Evolutionary conservation across 495 filamentous ascomycete species (phyloP).

Genomic region (Daldinia loculata): DNA sequence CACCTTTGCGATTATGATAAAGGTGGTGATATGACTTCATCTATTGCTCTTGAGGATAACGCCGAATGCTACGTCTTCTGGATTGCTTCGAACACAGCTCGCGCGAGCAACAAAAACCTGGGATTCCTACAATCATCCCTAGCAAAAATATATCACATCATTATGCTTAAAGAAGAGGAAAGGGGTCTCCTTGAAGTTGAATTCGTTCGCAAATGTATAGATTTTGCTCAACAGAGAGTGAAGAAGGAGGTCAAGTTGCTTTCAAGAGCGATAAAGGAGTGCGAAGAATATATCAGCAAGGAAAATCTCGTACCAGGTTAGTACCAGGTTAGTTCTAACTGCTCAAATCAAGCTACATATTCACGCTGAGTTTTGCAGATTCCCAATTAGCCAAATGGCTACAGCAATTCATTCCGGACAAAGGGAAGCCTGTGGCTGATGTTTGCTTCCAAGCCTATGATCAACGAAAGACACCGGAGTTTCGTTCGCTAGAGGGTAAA

Average conservation of each 20-base stretch:
- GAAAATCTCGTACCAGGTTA: not conserved
- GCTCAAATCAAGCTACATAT: not conserved
- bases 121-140: slow-evolving; percentile 33
- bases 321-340: not conserved
- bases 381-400: slow-evolving; percentile 22
- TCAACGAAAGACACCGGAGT: slow-evolving; percentile 13
- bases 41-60: slow-evolving; percentile 47
- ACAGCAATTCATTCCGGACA: not conserved
- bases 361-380: slow-evolving; percentile 7
- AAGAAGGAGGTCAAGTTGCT: slow-evolving; percentile 29
- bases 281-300: not conserved
- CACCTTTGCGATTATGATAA: slow-evolving; percentile 51
- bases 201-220: slow-evolving; percentile 10
- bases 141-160: not conserved
- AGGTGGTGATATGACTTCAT: slow-evolving; percentile 45
- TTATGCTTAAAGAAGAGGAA: not conserved
- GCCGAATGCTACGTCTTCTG: slow-evolving; percentile 41
- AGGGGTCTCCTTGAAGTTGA: not conserved
- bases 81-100: slow-evolving; percentile 44
- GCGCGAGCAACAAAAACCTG: slow-evolving; percentile 4
- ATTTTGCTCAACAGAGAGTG: slow-evolving; percentile 16
- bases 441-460: slow-evolving; percentile 21
- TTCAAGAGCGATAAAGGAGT: not conserved
- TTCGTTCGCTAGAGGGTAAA: slow-evolving; percentile 2
- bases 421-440: not conserved